Evolutionary conservation across 768 basidiomycete species (phyloP), one percentile per base, ranked within the genome.

Genomic region (Mycena belliarum): DNA sequence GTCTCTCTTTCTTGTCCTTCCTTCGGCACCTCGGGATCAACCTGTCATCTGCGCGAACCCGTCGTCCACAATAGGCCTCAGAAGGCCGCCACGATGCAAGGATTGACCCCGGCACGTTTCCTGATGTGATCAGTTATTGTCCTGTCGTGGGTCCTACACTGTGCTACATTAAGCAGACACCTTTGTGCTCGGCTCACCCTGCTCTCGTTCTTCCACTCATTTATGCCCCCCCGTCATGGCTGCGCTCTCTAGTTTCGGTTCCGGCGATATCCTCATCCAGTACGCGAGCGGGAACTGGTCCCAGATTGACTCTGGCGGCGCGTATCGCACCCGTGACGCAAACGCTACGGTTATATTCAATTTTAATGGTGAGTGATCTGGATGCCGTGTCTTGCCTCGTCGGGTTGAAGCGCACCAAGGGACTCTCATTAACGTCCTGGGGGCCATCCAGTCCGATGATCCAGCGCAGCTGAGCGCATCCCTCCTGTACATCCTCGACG

Each of bases 301-400:
- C 43, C 59, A 48, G 54, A 51, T 43, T 47, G 59, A 51, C 49
- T 32, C 53, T 40, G 64, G 51, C 35, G 15, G 33, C 29, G 37
- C 52, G 16, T 62, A 64, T 53, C 48, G 38, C 20, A 63, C 61
- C 18, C 43, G 38, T 24, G 63, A 64, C 21, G 25, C 43, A 26
- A 55, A 68, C 49, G 67, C 67, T 23, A 62, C 62, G 4, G 66
- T 52, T 41, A 61, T 52, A 28, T 64, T 68, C 46, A 29, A 48
- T 49, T 66, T 68, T 40, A 50, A 60, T 35, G 65, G 67, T 65
- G 44, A 29, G 60, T 33, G 55, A 61, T 46, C 4, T 18, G 32
- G 35, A 32, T 40, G 32, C 14, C 21, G 32, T 26, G 25, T 18
- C 11, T 28, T 15, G 8, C 21, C 25, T 44, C 44, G 43, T 20